Base-by-base conservation (phyloP, 106 monocot species). In the Dioscorea zingiberensis region DNA sequence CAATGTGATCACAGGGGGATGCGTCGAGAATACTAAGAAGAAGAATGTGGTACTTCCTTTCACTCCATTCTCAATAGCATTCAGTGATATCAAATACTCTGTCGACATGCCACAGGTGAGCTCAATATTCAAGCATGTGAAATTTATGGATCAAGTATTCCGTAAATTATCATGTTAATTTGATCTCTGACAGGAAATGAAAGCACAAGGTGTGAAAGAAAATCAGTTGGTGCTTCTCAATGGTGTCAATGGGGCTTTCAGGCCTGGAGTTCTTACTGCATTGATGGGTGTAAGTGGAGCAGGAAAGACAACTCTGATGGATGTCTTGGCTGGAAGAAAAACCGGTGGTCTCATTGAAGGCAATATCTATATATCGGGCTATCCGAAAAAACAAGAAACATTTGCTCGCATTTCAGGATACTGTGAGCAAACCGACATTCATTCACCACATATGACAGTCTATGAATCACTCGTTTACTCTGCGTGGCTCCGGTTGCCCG, bases 261-360 rank as follows among this genome's bases (percentile, higher is more conserved):
- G 74, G 28, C 74, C 74, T 3, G 74, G 74, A 25, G 74, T 74
- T 59, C 74, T 73, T 23, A 73, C 73, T 3, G 73, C 73, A 56
- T 46, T 73, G 9, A 66, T 73, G 65, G 73, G 73, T 13, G 65
- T 73, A 17, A 73, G 58, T 56, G 73, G 73, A 65, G 73, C 73
- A 4, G 73, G 73, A 15, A 73, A 73, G 48, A 73, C 73, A 55
- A 73, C 73, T 4, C 47, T 73, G 14, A 73, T 73, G 73, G 73
- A 73, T 29, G 73, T 73, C 17, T 25, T 73, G 4, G 73, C 73
- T 3, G 73, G 73, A 12, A 57, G 73, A 16, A 73, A 73, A 21
- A 73, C 73, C 15, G 73, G 73, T 19, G 65, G 73, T 11, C 58
- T 58, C 30, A 67, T 74, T 16, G 74, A 74, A 2, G 74, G 74